These are phyloP conservation scores for Fusarium piperis DNA, from an alignment of 2,329 filamentous ascomycete genomes.

Conservation along the genomic window DNA sequence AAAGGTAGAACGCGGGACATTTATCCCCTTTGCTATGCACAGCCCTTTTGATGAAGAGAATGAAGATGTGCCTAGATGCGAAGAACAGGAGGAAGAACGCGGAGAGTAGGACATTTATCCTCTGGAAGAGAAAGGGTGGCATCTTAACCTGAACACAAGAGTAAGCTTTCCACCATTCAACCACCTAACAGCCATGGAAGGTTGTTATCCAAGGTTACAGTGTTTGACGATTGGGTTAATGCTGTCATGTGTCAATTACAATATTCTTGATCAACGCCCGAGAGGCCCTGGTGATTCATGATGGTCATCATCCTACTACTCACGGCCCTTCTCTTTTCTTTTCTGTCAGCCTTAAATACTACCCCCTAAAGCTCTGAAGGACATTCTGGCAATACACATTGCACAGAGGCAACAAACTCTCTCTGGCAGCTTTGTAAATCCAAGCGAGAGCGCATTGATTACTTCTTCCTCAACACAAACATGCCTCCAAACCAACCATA, in stretches of 20 bases:
- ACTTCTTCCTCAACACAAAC: conserved; percentile 48
- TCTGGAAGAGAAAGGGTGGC: neutral
- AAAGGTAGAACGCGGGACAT: too few species aligned
- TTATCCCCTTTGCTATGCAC: too few species aligned
- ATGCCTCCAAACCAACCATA: conserved; percentile 61
- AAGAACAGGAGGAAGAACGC: neutral
- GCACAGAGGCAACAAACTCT: neutral
- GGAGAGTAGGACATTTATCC: neutral
- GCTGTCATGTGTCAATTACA: too few species aligned
- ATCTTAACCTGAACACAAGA: neutral
- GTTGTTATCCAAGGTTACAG: neutral
- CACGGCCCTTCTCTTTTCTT: too few species aligned
- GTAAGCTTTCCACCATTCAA: neutral
- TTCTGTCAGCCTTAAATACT: neutral
- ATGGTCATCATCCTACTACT: too few species aligned
- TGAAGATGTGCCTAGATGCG: neutral
- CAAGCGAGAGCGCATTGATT: neutral
- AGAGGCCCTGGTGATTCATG: too few species aligned
- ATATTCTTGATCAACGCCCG: too few species aligned
- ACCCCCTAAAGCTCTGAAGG: neutral
- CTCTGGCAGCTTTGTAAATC: neutral
- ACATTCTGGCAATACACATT: too few species aligned
- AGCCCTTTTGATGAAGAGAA: neutral
- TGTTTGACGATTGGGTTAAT: too few species aligned
- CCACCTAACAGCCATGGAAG: neutral